Evolutionary conservation across 495 filamentous ascomycete genomes (phyloP).

Genomic region (Neurospora tetrasperma): DNA sequence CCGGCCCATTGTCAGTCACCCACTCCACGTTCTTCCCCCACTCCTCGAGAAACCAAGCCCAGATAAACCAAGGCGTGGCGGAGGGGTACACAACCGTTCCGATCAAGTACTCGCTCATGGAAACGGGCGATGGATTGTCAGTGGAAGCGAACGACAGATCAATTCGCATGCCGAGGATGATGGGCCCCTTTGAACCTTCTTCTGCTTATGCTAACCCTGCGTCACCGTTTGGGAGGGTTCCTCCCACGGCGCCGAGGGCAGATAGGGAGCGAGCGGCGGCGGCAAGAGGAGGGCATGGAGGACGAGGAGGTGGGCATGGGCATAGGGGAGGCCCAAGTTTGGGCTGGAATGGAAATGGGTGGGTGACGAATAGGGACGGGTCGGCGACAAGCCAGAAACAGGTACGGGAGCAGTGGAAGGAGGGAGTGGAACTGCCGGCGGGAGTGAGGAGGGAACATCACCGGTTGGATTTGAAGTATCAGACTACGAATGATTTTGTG

Average conservation of each 20-base stretch:
- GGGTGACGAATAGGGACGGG: background rate
- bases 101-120: constrained; percentile 15
- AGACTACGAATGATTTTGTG: background rate
- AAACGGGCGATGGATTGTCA: constrained; percentile 19
- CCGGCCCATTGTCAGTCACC: background rate
- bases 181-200: constrained; percentile 2
- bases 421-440: background rate
- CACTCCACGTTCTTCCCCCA: constrained; percentile 21
- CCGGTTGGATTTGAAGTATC: background rate
- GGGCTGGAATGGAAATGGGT: background rate
- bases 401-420: background rate
- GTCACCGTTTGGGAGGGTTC: background rate
- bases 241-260: background rate
- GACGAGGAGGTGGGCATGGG: background rate
- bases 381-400: background rate
- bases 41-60: constrained; percentile 3
- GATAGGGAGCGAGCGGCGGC: background rate
- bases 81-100: constrained; percentile 8
- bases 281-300: background rate
- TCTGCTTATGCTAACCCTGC: background rate
- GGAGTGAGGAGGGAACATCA: background rate
- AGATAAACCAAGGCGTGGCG: background rate
- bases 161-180: constrained; percentile 10
- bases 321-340: background rate
- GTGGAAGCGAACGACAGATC: constrained; percentile 14